Evolutionary conservation across 768 basidiomycete species (phyloP).

Genomic region (Naganishia friedmannii): DNA sequence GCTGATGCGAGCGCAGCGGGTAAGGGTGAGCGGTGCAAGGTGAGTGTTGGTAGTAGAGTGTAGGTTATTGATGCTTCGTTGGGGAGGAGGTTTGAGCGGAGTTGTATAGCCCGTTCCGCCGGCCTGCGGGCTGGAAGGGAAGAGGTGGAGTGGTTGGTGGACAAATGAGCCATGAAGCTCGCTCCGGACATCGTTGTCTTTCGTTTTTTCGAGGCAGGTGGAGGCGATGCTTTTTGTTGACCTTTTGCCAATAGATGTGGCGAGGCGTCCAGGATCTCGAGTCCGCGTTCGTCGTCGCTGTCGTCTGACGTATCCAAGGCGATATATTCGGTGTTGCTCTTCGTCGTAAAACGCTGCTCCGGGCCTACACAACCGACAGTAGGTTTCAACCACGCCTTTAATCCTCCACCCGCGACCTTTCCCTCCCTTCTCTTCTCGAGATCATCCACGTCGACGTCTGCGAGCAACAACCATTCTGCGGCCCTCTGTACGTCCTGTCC

Average conservation of each 20-base stretch:
- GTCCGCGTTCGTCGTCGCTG: neutral
- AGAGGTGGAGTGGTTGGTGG: neutral
- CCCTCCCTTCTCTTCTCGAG: constrained; percentile 20
- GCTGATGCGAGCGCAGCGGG: constrained; percentile 45
- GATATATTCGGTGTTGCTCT: neutral
- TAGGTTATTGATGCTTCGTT: neutral
- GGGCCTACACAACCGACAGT: neutral
- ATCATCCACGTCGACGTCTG: constrained; percentile 21
- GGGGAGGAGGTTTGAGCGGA: neutral
- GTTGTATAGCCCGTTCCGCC: neutral
- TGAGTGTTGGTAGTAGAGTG: neutral
- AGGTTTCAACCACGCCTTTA: neutral
- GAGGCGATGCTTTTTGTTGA: no score
- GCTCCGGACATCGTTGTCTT: neutral
- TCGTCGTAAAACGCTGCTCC: neutral
- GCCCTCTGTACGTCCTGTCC: constrained; percentile 42
- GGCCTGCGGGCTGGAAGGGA: neutral
- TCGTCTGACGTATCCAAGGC: neutral
- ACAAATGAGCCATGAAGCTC: constrained; percentile 5
- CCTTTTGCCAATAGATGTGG: neutral
- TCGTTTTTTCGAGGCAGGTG: neutral
- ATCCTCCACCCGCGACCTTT: neutral
- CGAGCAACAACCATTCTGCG: constrained; percentile 43
- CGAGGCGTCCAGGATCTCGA: no score
- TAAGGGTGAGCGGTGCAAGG: constrained; percentile 44